Evolutionary conservation across 1,139 yeast species (phyloP).

Genomic region (Pneumocystis sp.): DNA sequence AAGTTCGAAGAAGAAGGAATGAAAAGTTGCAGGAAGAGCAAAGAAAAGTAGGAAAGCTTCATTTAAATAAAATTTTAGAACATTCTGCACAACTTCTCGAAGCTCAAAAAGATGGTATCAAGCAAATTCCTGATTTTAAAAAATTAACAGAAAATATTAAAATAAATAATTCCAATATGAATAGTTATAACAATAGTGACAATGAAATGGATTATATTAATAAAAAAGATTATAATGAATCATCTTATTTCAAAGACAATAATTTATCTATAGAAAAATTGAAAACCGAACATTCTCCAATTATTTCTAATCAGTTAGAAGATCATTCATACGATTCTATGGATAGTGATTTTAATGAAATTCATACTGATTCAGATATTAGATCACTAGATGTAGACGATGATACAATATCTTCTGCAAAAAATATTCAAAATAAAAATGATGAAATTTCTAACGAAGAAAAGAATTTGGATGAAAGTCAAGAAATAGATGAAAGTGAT

Average conservation of each 20-base stretch:
- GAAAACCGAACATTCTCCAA: neutral
- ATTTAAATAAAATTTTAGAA: constrained; percentile 73
- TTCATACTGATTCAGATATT: neutral
- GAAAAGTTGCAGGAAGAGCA: constrained; percentile 30
- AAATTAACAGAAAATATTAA: constrained; percentile 14
- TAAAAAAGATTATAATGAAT: neutral
- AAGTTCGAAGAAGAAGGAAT: constrained; percentile 29
- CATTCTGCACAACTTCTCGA: constrained; percentile 82
- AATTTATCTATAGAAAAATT: constrained; percentile 15
- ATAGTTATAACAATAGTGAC: constrained; percentile 13
- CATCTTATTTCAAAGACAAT: constrained; percentile 18
- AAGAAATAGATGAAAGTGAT: constrained; percentile 6
- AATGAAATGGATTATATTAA: constrained; percentile 11
- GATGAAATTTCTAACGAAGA: constrained; percentile 15
- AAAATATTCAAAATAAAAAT: constrained; percentile 16
- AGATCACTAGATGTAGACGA: neutral
- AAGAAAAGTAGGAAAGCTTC: constrained; percentile 74
- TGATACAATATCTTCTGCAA: neutral
- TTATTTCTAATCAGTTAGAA: neutral
- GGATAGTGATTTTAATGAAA: neutral
- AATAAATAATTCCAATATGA: constrained; percentile 14
- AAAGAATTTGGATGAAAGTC: constrained; percentile 16
- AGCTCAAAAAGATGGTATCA: constrained; percentile 40
- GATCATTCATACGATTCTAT: neutral
- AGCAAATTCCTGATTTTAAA: constrained; percentile 17